Evolutionary conservation across 192 early-diverging fungal species (phyloP).

Genomic region (Coemansia sp.): DNA sequence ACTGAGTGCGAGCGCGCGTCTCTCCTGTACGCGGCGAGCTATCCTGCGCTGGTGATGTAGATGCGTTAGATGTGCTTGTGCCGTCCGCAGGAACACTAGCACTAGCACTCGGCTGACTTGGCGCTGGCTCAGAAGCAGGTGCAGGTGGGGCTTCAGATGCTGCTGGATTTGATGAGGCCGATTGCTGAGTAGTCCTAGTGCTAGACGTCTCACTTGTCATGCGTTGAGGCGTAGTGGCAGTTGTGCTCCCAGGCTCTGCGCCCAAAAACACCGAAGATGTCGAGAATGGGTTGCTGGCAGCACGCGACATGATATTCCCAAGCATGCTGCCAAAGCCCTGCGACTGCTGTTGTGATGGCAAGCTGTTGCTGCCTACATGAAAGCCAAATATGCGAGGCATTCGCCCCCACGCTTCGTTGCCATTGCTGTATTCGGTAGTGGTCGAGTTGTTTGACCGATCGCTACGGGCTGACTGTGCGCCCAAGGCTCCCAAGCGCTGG

Average conservation of each 20-base stretch:
- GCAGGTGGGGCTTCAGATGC: too few relatives aligned
- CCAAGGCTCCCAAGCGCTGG: slow-evolving; percentile 11
- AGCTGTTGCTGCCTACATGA: not conserved
- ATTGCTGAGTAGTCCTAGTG: not conserved
- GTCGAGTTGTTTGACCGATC: slow-evolving; percentile 37
- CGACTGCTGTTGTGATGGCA: slow-evolving; percentile 1
- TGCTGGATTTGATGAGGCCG: too few relatives aligned
- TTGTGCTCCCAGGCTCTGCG: slow-evolving; percentile 26
- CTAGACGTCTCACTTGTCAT: slow-evolving; percentile 17
- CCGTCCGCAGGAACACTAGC: not conserved
- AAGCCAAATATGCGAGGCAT: slow-evolving; percentile 3
- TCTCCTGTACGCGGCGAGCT: slow-evolving; percentile 15
- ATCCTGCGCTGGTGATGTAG: not conserved
- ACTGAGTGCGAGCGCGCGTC: slow-evolving; percentile 13
- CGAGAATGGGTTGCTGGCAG: slow-evolving; percentile 26
- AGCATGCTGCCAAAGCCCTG: slow-evolving; percentile 1
- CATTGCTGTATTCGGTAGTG: slow-evolving; percentile 40
- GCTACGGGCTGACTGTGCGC: slow-evolving; percentile 28
- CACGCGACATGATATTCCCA: slow-evolving; percentile 6
- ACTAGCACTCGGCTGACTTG: not conserved
- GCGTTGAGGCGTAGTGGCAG: slow-evolving; percentile 12
- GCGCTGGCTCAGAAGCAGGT: too few relatives aligned
- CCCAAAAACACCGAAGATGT: slow-evolving; percentile 24
- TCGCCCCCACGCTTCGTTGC: not conserved
- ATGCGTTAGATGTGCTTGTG: not conserved